phyloP scores from a whole-genome alignment of 1,284 basidiomycete species.

The Blastosporella zonata region DNA sequence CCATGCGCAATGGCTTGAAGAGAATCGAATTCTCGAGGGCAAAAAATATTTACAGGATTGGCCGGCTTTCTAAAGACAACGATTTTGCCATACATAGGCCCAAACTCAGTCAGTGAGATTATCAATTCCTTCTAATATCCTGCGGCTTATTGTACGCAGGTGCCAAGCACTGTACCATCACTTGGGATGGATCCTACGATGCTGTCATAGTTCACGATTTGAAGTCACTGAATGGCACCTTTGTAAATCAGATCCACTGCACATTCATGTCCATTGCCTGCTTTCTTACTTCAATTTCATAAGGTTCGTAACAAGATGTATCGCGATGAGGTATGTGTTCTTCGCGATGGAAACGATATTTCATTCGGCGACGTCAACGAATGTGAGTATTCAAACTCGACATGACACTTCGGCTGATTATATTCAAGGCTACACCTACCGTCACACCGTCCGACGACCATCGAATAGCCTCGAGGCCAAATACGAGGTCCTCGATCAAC shows the following conservation, averaged over 20 bases:
- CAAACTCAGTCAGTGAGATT: constrained; percentile 65
- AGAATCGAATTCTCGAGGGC: constrained; percentile 60
- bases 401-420: constrained; percentile 8
- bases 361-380: constrained; percentile 66
- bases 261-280: neutral
- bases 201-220: constrained; percentile 57
- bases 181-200: constrained; percentile 61
- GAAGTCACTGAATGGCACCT: constrained; percentile 86
- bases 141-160: constrained; percentile 38
- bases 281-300: constrained; percentile 10
- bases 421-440: constrained; percentile 39
- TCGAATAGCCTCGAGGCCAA: constrained; percentile 50
- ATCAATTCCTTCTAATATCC: constrained; percentile 8
- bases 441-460: constrained; percentile 48
- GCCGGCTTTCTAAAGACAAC: constrained; percentile 47
- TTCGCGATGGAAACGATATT: constrained; percentile 79
- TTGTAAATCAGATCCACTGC: constrained; percentile 46
- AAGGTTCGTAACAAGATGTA: constrained; percentile 70
- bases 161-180: constrained; percentile 60
- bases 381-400: constrained; percentile 35
- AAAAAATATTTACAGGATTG: constrained; percentile 46
- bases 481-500: constrained; percentile 63
- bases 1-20: constrained; percentile 45
- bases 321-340: constrained; percentile 50
- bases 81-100: constrained; percentile 55